Evolutionary conservation across 148 eudicot species (phyloP), one percentile per base, ranked within the genome.

Genomic region (Rhododendron simsii): DNA sequence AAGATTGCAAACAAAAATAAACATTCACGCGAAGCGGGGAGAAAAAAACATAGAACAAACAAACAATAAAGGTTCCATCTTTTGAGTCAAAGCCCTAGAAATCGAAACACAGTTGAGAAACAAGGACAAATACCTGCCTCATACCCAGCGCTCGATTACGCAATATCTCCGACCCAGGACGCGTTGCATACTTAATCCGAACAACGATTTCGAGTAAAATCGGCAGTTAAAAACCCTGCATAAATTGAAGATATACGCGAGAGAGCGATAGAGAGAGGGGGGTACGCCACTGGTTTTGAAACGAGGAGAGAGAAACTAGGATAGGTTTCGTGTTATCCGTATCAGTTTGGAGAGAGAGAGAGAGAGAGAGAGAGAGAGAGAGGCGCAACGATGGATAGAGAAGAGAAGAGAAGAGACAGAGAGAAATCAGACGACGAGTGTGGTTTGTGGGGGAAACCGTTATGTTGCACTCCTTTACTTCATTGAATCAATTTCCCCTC

Each of bases 361-460:
- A 16, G 33, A 33, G 33, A 33, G 33, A 33, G 33, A 33, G 10
- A 78, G 81, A 79, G 59, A n/a, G n/a, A 48, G 61, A 80, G 39
- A 3, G 82, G 37, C 37, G 21, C 37, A 50, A 18, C 3, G 35
- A 26, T 16, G 28, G 7, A 80, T 13, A 28, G 82, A 50, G 81
- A 45, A 21, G 41, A 50, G 81, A 45, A 21, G 41, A 33, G 53
- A 39, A 76, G 28, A 78, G 26, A 78, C 6, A 41, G 37, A 15
- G 20, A 26, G n/a, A 45, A n/a, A 80, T 50, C 82, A 26, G 82
- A 80, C 82, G 82, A 47, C 35, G 59, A 80, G 82, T 50, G 82
- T 80, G 21, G 82, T 50, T 50, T 50, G 35, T 80, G 61, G 41
- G 81, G 71, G 18, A 69, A 80, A 80, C 82, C 82, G 82, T 80